Base-by-base conservation (phyloP, 1,139 yeast species). In the Candida sanyaensis region DNA sequence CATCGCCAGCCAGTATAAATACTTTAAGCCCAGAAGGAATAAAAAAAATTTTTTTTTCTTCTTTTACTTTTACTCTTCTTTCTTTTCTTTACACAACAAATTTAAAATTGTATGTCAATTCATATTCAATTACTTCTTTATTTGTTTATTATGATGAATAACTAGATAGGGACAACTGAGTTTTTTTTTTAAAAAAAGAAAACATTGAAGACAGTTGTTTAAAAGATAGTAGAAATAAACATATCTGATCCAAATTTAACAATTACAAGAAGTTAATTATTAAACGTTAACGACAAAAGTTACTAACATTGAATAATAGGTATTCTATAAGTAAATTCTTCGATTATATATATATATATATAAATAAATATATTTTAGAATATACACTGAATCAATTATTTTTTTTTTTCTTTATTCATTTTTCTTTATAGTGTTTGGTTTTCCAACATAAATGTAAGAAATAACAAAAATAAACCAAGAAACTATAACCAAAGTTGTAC, bases 381-480 rank as follows among this genome's bases (percentile, higher is more conserved):
- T 6, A 39, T 32, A 43, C 8, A 12, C 6, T 29, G n/a, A 28
- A 12, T 38, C 11, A 12, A 6, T 30, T 9, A 24, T 23, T 23
- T 30, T 31, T 8, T 43, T 37, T 36, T 32, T 45, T 33, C n/a
- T 27, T 33, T 64, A 68, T 46, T 61, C 52, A 56, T 71, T 62
- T 55, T 73, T 73, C 61, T 71, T 72, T 39, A 48, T 52, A 31
- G 44, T 34, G 51, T 70, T 63, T 36, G 65, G 62, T 44, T 64
- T 68, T 41, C 75, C 67, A 41, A 75, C 69, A 57, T 77, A 81
- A 44, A 86, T 67, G 68, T 85, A 93, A 57, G 86, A 73, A 42
- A 82, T 66, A 21, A 89, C 82, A 65, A 95, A 93, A 33, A 80
- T 58, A 42, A 89, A 62, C 96, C 97, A 95, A 1, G 86, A 86